Evolutionary conservation across 495 filamentous ascomycete species (phyloP).

Genomic region (Hypoxylon fuscum): DNA sequence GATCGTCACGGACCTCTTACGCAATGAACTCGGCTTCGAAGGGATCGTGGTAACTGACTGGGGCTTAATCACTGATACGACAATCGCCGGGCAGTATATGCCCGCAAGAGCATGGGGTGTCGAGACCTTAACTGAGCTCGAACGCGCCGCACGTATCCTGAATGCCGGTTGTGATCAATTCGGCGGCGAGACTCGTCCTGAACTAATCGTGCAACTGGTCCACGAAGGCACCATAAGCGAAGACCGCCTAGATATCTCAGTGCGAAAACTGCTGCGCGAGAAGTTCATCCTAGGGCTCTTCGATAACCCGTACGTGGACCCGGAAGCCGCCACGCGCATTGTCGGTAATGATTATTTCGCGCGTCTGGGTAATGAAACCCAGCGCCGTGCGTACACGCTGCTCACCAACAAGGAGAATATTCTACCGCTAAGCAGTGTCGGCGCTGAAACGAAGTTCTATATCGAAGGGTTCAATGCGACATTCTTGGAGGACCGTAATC

Average conservation of each 20-base stretch:
- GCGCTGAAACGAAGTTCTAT: slow-evolving; percentile 38
- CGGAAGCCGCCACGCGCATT: slow-evolving; percentile 38
- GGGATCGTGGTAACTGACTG: slow-evolving; percentile 51
- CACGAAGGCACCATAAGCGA: slow-evolving; percentile 60
- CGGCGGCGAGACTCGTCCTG: slow-evolving; percentile 48
- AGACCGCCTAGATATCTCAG: slow-evolving; percentile 61
- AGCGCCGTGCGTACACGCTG: slow-evolving; percentile 46
- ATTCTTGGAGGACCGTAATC: slow-evolving; percentile 22
- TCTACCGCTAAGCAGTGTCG: slow-evolving; percentile 33
- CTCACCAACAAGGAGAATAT: slow-evolving; percentile 43
- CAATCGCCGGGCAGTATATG: slow-evolving; percentile 27
- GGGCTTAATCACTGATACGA: slow-evolving; percentile 43
- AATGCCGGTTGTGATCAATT: slow-evolving; percentile 52
- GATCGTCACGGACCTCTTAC: slow-evolving; percentile 48
- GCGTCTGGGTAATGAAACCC: slow-evolving; percentile 43
- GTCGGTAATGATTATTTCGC: slow-evolving; percentile 48
- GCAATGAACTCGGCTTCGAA: slow-evolving; percentile 48
- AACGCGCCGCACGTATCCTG: slow-evolving; percentile 40
- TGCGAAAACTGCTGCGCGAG: slow-evolving; percentile 61
- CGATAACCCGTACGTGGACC: slow-evolving; percentile 63
- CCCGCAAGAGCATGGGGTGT: slow-evolving; percentile 40
- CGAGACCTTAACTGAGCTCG: slow-evolving; percentile 32
- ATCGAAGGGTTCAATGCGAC: slow-evolving; percentile 44
- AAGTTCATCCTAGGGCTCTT: slow-evolving; percentile 70
- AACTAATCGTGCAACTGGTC: slow-evolving; percentile 56